Conservation (phyloP, 805 yeast genomes). For the Vanderwaltozyma yarrowii region DNA sequence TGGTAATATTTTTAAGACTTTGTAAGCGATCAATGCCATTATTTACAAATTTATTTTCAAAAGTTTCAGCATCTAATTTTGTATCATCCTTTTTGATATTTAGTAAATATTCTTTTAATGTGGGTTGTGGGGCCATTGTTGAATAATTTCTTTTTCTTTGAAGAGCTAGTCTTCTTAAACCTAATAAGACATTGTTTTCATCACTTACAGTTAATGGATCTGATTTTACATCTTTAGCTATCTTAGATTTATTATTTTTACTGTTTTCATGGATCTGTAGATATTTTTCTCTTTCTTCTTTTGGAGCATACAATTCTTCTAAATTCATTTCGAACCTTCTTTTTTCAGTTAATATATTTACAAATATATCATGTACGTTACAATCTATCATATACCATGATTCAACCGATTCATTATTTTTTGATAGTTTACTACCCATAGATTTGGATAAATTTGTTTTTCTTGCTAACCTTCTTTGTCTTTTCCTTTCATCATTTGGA, state of each 20-base stretch:
- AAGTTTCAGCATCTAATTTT: too few relatives aligned
- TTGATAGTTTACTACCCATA: slow-evolving; percentile 45
- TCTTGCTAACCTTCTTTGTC: slow-evolving; percentile 41
- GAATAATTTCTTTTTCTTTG: slow-evolving; percentile 20
- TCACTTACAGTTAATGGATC: background rate
- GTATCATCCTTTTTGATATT: too few relatives aligned
- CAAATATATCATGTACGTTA: slow-evolving; percentile 46
- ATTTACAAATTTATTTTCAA: too few relatives aligned
- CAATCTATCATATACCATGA: slow-evolving; percentile 81
- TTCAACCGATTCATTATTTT: slow-evolving; percentile 29
- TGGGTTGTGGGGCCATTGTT: slow-evolving; percentile 4
- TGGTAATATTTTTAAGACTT: background rate
- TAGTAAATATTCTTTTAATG: too few relatives aligned
- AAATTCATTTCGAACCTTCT: slow-evolving; percentile 60
- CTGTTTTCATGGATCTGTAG: too few relatives aligned
- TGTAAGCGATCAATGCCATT: too few relatives aligned
- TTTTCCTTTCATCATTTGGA: slow-evolving; percentile 41
- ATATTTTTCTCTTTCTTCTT: slow-evolving; percentile 29
- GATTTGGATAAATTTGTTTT: slow-evolving; percentile 46
- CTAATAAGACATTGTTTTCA: slow-evolving; percentile 21
- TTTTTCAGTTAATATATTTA: slow-evolving; percentile 65
- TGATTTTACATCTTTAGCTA: too few relatives aligned
- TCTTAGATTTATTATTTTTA: too few relatives aligned
- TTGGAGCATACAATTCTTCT: slow-evolving; percentile 55
- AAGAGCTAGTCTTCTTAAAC: slow-evolving; percentile 20